phyloP scores from a whole-genome alignment of 2,329 filamentous ascomycete genomes.

The Clonostachys chloroleuca region DNA sequence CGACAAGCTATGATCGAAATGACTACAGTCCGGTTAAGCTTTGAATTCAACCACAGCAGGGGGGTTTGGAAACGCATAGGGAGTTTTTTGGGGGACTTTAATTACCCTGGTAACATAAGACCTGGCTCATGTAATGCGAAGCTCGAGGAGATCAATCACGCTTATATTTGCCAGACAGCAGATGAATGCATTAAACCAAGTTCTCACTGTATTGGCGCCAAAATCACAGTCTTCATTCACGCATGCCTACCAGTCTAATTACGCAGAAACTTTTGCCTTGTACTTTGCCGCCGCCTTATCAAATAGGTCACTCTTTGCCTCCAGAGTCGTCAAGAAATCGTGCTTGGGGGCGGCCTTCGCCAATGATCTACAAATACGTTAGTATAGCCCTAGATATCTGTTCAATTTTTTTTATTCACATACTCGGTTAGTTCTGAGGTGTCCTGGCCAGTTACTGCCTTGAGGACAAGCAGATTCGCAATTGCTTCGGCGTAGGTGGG shows the following conservation, averaged over 20 bases:
- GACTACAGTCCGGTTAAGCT: no score
- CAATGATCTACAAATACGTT: slow-evolving; percentile 37
- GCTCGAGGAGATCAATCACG: no score
- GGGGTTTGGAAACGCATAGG: no score
- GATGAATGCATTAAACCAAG: no score
- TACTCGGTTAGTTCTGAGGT: slow-evolving; percentile 58
- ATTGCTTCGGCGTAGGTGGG: slow-evolving; percentile 69
- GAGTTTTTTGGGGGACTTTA: no score
- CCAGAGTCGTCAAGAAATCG: slow-evolving; percentile 66
- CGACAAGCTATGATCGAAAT: no score
- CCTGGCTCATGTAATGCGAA: no score
- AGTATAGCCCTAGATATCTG: not conserved
- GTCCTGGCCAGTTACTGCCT: slow-evolving; percentile 72
- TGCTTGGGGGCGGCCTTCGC: slow-evolving; percentile 62
- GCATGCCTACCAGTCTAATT: slow-evolving; percentile 1
- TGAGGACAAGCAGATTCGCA: slow-evolving; percentile 79
- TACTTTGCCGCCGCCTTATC: slow-evolving; percentile 85
- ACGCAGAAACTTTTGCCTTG: slow-evolving; percentile 70
- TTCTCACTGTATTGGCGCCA: not conserved
- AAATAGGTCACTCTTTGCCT: slow-evolving; percentile 84
- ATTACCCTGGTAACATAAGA: no score
- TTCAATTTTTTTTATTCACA: slow-evolving; percentile 19
- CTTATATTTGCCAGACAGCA: no score
- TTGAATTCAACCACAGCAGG: no score
- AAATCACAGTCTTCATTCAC: slow-evolving; percentile 19